Evolutionary conservation across 1,139 yeast genomes (phyloP), one percentile per base, ranked within the genome.

Genomic region (Scheffersomyces titani): DNA sequence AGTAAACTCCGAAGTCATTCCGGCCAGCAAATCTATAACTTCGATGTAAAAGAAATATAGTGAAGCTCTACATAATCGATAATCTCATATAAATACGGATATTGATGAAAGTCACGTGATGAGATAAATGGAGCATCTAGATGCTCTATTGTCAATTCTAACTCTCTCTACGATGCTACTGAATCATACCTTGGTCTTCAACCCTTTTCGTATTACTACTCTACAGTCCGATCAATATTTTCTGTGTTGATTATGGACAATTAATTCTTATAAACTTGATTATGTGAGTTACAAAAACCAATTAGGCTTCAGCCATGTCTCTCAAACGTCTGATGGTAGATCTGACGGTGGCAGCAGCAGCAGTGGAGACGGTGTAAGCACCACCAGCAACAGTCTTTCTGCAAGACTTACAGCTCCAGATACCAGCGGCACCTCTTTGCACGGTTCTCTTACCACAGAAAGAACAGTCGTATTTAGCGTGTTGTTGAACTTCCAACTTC

Each of bases 271-370:
- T 59, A 61, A 56, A 59, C 61, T 54, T 54, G 9, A 57, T 53
- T 52, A 51, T 54, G 51, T 46, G 49, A 19, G 49, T 59, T 59
- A 59, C 57, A 60, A 55, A 64, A 64, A 62, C 55, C 59, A 66
- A 70, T 66, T 92, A 96, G 79, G 97, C 99, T 86, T 96, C 99
- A 84, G 97, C 98, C 87, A 96, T 82, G 80, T 96, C 99, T 89
- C 99, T 92, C 85, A 96, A 91, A 90, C 99, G 97, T 88, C 99
- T 94, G 86, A 96, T 94, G 82, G 99, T 94, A 69, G 99, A 93
- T 90, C 99, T 93, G 82, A 93, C 98, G 73, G 99, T 96, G 82
- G 98, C 97, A 77, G 99, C 99, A 80, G 99, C 98, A 77, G 98
- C 96, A 73, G 98, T 93, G 77, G 97, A 89, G 69, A 94, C 94